Conservation (phyloP, 805 yeast genomes). For the Torulaspora gathmanii region DNA sequence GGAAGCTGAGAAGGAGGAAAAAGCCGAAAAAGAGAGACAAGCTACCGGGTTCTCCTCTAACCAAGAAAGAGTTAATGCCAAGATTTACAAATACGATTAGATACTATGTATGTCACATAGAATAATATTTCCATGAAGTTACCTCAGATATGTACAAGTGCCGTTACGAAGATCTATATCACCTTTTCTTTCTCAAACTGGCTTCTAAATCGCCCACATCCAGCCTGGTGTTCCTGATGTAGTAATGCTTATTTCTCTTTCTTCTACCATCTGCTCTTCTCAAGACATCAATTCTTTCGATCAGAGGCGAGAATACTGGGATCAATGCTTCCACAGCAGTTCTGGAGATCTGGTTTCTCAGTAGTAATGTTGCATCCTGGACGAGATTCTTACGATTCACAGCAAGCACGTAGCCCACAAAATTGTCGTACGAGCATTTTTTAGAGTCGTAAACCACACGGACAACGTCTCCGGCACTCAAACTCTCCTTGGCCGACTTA, state of each 20-base stretch:
- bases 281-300: conserved; percentile 71
- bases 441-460: conserved; percentile 62
- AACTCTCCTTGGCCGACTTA: conserved; percentile 42
- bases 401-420: conserved; percentile 75
- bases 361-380: conserved; percentile 62
- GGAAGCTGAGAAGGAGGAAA: conserved; percentile 41
- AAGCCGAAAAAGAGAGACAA: conserved; percentile 18
- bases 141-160: conserved; percentile 10
- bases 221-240: conserved; percentile 71
- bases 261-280: conserved; percentile 59
- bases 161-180: background rate
- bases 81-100: conserved; percentile 30
- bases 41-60: conserved; percentile 27
- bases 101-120: background rate
- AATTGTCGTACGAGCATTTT: conserved; percentile 52
- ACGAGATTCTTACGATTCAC: conserved; percentile 60
- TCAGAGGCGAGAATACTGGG: conserved; percentile 73
- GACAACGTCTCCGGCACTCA: conserved; percentile 79
- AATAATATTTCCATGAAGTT: background rate
- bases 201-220: conserved; percentile 71
- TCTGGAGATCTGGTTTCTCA: conserved; percentile 77
- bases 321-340: conserved; percentile 83
- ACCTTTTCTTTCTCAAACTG: conserved; percentile 34
- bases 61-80: conserved; percentile 38
- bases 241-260: conserved; percentile 81